Percentiles rank a stretch among this genome's conserved stretches.
Conservation (phyloP, 2,329 filamentous ascomycete species). For the Cladophialophora chaetospira region DNA sequence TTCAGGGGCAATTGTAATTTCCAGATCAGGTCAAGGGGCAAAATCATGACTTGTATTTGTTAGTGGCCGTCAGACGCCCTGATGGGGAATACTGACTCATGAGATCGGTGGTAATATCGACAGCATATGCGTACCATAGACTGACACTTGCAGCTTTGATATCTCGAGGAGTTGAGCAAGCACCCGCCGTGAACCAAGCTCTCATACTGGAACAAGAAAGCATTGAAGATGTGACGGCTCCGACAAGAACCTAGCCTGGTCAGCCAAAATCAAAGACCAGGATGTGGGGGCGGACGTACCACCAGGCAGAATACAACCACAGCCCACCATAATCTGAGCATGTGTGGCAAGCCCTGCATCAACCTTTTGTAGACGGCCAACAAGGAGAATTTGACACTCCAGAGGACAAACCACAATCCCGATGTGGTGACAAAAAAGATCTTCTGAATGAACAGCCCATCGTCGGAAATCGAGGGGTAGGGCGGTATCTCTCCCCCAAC, state of each 20-base stretch:
- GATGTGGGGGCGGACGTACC: not conserved
- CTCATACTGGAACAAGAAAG: conserved; percentile 8
- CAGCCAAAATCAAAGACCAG: not conserved
- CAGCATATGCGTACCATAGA: conserved; percentile 6
- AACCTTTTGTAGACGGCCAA: conserved; percentile 9
- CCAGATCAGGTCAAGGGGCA: conserved; percentile 5
- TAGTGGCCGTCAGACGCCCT: not conserved
- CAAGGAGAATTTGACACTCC: conserved; percentile 7
- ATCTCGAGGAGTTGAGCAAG: conserved; percentile 5
- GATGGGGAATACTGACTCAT: not conserved
- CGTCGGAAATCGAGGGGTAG: conserved; percentile 1
- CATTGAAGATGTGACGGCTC: conserved; percentile 4
- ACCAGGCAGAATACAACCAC: not conserved
- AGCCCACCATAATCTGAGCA: conserved; percentile 2
- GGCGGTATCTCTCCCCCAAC: not conserved
- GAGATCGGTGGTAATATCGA: conserved; percentile 6
- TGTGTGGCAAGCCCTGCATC: conserved; percentile 1
- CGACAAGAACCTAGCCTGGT: conserved; percentile 1
- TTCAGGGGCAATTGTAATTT: not conserved
- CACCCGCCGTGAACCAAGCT: conserved; percentile 3
- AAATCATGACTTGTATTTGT: not conserved
- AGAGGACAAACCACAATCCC: not conserved
- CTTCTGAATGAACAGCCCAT: conserved; percentile 3
- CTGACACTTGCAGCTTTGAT: conserved; percentile 10
- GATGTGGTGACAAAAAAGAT: conserved; percentile 6